phyloP scores from a whole-genome alignment of 2,329 filamentous ascomycete genomes.

The Ophiostoma tasmaniense region DNA sequence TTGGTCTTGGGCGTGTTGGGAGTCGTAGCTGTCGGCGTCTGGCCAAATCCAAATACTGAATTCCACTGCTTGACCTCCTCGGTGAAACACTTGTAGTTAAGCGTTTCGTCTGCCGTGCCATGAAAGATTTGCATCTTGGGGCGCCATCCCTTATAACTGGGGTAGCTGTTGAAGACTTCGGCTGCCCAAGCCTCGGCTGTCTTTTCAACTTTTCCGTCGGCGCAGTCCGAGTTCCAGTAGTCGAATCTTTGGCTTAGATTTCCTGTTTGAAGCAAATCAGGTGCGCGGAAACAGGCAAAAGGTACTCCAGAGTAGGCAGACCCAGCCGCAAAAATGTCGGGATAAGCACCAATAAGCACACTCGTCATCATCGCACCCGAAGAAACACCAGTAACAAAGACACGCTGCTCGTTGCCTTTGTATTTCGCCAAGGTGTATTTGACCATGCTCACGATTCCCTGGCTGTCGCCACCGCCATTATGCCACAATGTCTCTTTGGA shows the following conservation, averaged over 20 bases:
- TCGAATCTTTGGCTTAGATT: background rate
- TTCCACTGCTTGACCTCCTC: background rate
- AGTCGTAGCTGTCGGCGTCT: background rate
- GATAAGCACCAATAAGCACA: background rate
- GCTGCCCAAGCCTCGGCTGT: background rate
- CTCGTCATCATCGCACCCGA: background rate
- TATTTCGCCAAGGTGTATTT: background rate
- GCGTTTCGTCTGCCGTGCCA: background rate
- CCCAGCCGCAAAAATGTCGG: background rate
- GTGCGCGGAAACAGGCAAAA: background rate
- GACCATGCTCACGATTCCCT: background rate
- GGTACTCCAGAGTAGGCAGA: background rate
- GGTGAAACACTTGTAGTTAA: background rate
- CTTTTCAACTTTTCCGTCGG: background rate
- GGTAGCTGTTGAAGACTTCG: background rate
- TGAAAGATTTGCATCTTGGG: background rate
- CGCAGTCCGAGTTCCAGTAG: background rate
- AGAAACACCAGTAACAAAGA: background rate
- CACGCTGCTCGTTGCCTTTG: background rate
- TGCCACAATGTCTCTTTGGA: slow-evolving; percentile 24
- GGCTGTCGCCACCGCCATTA: background rate
- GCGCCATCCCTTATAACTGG: background rate
- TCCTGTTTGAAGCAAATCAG: background rate
- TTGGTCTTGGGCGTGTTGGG: background rate
- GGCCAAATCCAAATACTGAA: background rate